phyloP scores from a whole-genome alignment of 78 protist species.

The Dictyostelium intermedium region DNA sequence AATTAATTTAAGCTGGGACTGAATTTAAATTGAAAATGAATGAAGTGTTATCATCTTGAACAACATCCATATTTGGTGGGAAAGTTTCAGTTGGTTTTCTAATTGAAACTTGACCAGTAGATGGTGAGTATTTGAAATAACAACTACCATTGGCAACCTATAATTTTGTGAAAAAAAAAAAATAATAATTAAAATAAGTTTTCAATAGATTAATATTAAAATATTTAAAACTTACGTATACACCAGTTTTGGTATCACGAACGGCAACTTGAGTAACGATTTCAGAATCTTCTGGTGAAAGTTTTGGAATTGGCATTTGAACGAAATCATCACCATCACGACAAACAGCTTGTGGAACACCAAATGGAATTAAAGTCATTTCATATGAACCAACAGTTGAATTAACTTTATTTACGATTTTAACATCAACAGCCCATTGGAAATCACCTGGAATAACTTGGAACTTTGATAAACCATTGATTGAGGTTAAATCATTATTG shows the following conservation, averaged over 20 bases:
- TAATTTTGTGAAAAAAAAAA: neutral
- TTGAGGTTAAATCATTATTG: slow-evolving; percentile 1
- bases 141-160: slow-evolving; percentile 29
- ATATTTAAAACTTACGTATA: neutral
- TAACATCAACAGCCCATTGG: slow-evolving; percentile 47
- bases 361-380: slow-evolving; percentile 40
- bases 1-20: no score
- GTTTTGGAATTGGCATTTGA: slow-evolving; percentile 51
- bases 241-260: neutral
- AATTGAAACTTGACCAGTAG: slow-evolving; percentile 8
- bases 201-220: no score
- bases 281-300: slow-evolving; percentile 43
- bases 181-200: no score
- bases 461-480: slow-evolving; percentile 35
- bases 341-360: neutral
- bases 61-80: slow-evolving; percentile 34
- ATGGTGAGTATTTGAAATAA: slow-evolving; percentile 37
- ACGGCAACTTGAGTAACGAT: slow-evolving; percentile 3
- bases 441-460: slow-evolving; percentile 8
- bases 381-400: neutral
- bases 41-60: slow-evolving; percentile 7
- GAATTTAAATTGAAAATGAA: neutral
- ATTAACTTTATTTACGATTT: neutral
- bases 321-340: slow-evolving; percentile 3
- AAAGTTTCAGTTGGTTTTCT: slow-evolving; percentile 7